Base-by-base conservation (phyloP, 768 basidiomycete species). In the Psilocybe sp. region DNA sequence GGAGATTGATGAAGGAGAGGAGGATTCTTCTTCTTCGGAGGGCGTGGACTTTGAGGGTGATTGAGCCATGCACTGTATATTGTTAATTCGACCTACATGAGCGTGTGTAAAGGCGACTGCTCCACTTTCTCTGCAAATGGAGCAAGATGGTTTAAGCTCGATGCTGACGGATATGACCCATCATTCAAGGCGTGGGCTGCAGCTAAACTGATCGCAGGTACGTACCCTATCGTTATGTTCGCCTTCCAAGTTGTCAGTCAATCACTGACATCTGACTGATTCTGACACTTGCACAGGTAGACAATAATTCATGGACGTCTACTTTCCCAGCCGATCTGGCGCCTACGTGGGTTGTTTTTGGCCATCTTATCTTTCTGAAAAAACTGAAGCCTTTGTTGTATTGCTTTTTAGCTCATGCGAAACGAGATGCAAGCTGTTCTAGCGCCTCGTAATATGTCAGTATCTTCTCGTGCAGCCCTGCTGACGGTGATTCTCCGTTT, bases 1-100 rank as follows among this genome's bases (percentile, higher is more conserved):
- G 13, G 67, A 68, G 31, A 64, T 38, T 15, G 39, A 35, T 11
- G 31, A 15, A 5, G 11, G 6, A 35, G 38, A 19, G 9, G 38
- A 14, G 13, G 1, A 19, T 40, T 8, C 15, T 38, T 38, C 14
- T 16, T n/a, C n/a, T n/a, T n/a, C n/a, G n/a, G 15, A 19, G 9
- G 38, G 13, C 15, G 7, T 28, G 3, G 23, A n/a, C 35, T 39
- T 18, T 39, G n/a, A 28, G 4, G 23, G 23, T 28, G 23, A 28
- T 28, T 28, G 23, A 28, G 3, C 7, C 4, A 28, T 28, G n/a
- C n/a, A n/a, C n/a, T n/a, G n/a, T n/a, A n/a, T n/a, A n/a, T n/a
- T n/a, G n/a, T n/a, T n/a, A n/a, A n/a, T n/a, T 74, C 72, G 20
- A 78, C 74, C n/a, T 78, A 78, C 57, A 79, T 79, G 77, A 64